phyloP scores from a whole-genome alignment of 2,329 filamentous ascomycete species.

The Pyrenophora seminiperda region DNA sequence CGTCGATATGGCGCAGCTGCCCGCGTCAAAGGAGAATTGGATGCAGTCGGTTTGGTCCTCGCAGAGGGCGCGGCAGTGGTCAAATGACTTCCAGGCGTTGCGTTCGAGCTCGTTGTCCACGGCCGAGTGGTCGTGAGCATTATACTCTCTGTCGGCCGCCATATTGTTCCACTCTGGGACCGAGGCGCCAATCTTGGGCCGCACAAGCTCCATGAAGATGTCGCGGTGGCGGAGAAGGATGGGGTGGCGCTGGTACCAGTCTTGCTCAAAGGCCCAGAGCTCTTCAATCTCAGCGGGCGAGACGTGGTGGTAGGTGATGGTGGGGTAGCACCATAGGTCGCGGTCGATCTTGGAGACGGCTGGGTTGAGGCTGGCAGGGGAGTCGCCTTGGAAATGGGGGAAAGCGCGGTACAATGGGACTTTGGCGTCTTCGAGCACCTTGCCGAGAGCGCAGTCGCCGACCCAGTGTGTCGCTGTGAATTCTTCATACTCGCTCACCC shows the following conservation, averaged over 20 bases:
- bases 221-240: slow-evolving; percentile 46
- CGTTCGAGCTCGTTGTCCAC: slow-evolving; percentile 31
- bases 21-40: slow-evolving; percentile 44
- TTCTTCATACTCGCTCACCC: slow-evolving; percentile 43
- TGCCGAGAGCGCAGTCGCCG: slow-evolving; percentile 47
- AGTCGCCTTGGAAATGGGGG: slow-evolving; percentile 55
- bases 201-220: slow-evolving; percentile 44
- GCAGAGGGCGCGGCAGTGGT: slow-evolving; percentile 43
- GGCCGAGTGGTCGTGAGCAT: slow-evolving; percentile 38
- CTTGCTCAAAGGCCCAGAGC: slow-evolving; percentile 49
- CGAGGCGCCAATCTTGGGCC: slow-evolving; percentile 33
- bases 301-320: slow-evolving; percentile 51
- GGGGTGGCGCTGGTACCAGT: slow-evolving; percentile 46
- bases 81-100: slow-evolving; percentile 44
- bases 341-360: slow-evolving; percentile 41
- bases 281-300: slow-evolving; percentile 44
- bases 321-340: slow-evolving; percentile 52
- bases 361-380: slow-evolving; percentile 50
- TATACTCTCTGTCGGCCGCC: slow-evolving; percentile 44
- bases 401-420: slow-evolving; percentile 47
- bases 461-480: slow-evolving; percentile 47
- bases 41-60: slow-evolving; percentile 41
- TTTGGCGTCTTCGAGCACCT: slow-evolving; percentile 45
- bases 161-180: slow-evolving; percentile 45
- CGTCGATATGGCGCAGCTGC: slow-evolving; percentile 38